phyloP scores from a whole-genome alignment of 768 basidiomycete genomes.

The Russula earlei region DNA sequence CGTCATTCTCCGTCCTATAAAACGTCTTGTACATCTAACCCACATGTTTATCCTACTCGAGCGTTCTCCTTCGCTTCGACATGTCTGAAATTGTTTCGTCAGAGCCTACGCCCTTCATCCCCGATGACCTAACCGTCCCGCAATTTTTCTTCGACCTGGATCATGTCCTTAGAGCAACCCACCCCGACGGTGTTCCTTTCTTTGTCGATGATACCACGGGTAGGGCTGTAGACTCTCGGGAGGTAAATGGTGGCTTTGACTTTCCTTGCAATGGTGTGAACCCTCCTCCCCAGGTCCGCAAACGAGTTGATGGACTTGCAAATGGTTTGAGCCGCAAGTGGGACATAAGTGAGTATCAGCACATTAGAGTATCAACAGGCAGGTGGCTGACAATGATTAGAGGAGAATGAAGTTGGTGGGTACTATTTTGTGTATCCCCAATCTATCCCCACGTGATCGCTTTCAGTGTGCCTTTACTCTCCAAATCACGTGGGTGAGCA shows the following conservation, averaged over 20 bases:
- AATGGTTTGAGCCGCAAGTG: slow-evolving; percentile 14
- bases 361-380: neutral
- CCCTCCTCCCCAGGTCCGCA: neutral
- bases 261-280: neutral
- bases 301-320: slow-evolving; percentile 6
- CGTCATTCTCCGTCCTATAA: neutral
- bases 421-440: slow-evolving; percentile 2
- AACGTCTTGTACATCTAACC: neutral
- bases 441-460: neutral
- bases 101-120: slow-evolving; percentile 34
- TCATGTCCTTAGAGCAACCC: slow-evolving; percentile 36
- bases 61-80: neutral
- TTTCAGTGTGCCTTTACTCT: slow-evolving; percentile 50
- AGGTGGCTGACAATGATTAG: slow-evolving; percentile 26
- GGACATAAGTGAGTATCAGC: slow-evolving; percentile 6
- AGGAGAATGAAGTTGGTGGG: slow-evolving; percentile 43
- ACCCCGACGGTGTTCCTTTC: slow-evolving; percentile 41
- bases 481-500: slow-evolving; percentile 51
- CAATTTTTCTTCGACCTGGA: slow-evolving; percentile 52
- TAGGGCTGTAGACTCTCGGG: slow-evolving; percentile 33
- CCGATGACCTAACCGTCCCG: slow-evolving; percentile 53
- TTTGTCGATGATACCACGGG: slow-evolving; percentile 51
- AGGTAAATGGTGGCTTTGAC: slow-evolving; percentile 30
- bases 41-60: neutral
- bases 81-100: slow-evolving; percentile 23